A percentile compares a stretch with the other conserved stretches of the same genome.
Conservation (phyloP, 2,329 filamentous ascomycete species). For the Alternaria incomplexa region DNA sequence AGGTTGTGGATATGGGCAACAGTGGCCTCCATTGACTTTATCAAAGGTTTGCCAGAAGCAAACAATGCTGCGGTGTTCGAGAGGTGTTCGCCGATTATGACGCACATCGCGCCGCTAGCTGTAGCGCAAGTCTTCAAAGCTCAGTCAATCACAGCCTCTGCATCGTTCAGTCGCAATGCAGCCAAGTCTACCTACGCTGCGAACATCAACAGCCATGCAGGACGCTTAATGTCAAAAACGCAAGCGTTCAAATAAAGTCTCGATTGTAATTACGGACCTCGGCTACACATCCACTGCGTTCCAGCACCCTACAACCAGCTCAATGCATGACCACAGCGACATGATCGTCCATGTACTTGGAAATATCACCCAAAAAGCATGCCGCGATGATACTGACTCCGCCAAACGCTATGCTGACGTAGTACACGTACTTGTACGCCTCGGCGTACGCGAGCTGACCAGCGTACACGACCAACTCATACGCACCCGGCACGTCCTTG, state of each 20-base stretch:
- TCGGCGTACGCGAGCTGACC: conserved; percentile 64
- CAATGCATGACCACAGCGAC: conserved; percentile 26
- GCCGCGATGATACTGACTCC: conserved; percentile 61
- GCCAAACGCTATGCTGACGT: conserved; percentile 68
- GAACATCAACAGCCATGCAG: not conserved
- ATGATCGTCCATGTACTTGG: conserved; percentile 35
- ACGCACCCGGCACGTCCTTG: conserved; percentile 54
- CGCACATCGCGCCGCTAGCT: not conserved
- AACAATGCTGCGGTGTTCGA: not conserved
- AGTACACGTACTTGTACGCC: conserved; percentile 68
- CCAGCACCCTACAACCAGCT: not conserved
- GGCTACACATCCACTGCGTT: not conserved
- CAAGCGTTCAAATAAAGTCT: not conserved
- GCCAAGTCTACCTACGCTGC: not conserved
- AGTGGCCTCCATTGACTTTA: not conserved
- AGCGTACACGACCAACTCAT: conserved; percentile 55
- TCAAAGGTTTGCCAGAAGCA: not conserved
- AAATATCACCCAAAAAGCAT: conserved; percentile 65
- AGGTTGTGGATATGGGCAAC: no score
- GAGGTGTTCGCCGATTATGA: not conserved
- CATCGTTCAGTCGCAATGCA: not conserved
- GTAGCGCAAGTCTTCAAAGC: not conserved
- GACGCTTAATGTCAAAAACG: not conserved
- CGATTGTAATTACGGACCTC: not conserved
- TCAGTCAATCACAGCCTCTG: no score